Evolutionary conservation across 805 yeast species (phyloP).

Genomic region (Monosporozyma yasuniensis): DNA sequence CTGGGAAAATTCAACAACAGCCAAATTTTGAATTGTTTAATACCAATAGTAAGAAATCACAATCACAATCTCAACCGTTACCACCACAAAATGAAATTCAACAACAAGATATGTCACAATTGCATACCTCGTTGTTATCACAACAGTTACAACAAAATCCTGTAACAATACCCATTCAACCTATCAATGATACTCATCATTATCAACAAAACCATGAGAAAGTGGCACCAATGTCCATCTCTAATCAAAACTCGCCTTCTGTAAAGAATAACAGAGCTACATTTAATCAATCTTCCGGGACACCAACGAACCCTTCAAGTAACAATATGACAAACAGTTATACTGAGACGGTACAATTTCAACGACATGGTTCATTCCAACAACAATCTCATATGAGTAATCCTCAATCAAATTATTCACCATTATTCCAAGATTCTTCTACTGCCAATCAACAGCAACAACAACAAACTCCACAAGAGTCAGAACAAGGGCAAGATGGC

Average conservation of each 20-base stretch:
- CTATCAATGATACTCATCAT: background rate
- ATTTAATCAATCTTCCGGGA: slow-evolving; percentile 2
- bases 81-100: slow-evolving; percentile 12
- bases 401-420: background rate
- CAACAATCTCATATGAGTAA: background rate
- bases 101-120: slow-evolving; percentile 3
- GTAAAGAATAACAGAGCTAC: slow-evolving; percentile 3
- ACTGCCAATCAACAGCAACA: background rate
- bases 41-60: background rate
- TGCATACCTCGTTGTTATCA: slow-evolving; percentile 28
- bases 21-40: background rate
- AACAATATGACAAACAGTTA: slow-evolving; percentile 1
- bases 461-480: background rate
- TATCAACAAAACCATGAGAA: background rate
- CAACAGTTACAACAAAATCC: slow-evolving; percentile 22
- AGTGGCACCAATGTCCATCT: background rate
- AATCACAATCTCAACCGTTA: slow-evolving; percentile 8
- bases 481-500: background rate
- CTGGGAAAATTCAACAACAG: background rate
- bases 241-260: slow-evolving; percentile 5
- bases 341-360: slow-evolving; percentile 4
- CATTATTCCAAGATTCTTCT: background rate
- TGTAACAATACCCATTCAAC: background rate
- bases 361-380: slow-evolving; percentile 5
- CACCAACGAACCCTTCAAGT: background rate